These are phyloP conservation scores for Cladosporium sphaerospermum DNA, from an alignment of 2,329 filamentous ascomycete species.

Conservation along the genomic window DNA sequence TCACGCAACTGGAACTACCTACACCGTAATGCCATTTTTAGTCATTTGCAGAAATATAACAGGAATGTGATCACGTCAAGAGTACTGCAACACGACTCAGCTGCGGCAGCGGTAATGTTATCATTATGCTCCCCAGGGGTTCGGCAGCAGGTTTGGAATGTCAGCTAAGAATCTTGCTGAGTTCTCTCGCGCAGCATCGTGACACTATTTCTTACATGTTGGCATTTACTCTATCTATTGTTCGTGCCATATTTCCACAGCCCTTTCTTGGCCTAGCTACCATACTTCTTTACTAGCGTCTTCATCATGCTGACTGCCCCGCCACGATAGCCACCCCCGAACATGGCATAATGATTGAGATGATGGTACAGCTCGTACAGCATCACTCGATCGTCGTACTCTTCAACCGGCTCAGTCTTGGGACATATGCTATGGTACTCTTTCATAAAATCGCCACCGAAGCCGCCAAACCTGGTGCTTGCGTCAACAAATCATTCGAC, in stretches of 20 bases:
- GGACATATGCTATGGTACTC: constrained; percentile 72
- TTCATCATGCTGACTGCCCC: constrained; percentile 77
- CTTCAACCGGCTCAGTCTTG: constrained; percentile 70
- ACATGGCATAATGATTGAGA: constrained; percentile 80
- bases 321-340: constrained; percentile 70
- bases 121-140: no score
- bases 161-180: no score
- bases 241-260: not conserved
- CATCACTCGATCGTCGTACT: constrained; percentile 76
- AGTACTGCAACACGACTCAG: no score
- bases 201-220: no score
- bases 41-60: no score
- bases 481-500: not conserved
- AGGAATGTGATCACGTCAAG: no score
- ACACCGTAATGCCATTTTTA: no score
- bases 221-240: no score
- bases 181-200: no score
- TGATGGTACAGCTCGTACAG: constrained; percentile 88
- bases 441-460: constrained; percentile 62
- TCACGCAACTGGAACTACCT: no score
- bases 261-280: constrained; percentile 3
- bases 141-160: no score
- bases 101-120: no score
- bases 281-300: constrained; percentile 67
- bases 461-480: constrained; percentile 64